Percentiles rank a stretch among this genome's conserved stretches.
phyloP scores from a whole-genome alignment of 2,329 filamentous ascomycete genomes.

The Colletotrichum echinochloae region DNA sequence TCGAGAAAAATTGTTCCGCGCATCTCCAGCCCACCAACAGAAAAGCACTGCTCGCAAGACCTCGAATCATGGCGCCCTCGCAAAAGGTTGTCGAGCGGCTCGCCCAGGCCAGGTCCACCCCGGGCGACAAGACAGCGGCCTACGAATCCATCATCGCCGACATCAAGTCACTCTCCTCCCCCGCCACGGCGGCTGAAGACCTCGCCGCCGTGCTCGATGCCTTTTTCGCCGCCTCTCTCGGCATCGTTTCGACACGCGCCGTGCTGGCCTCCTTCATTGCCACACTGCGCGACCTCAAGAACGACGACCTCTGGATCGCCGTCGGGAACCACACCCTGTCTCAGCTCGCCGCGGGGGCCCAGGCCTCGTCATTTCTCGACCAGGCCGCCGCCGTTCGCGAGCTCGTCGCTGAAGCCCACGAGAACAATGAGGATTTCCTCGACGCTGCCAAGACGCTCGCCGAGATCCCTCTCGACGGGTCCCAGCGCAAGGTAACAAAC shows the following conservation, averaged over 20 bases:
- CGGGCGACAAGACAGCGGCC: slow-evolving; percentile 57
- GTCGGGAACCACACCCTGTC: slow-evolving; percentile 80
- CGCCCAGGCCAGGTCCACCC: slow-evolving; percentile 52
- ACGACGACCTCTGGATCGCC: slow-evolving; percentile 76
- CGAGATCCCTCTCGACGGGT: slow-evolving; percentile 88
- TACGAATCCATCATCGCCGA: slow-evolving; percentile 61
- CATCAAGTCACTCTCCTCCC: slow-evolving; percentile 56
- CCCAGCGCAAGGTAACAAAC: slow-evolving; percentile 85
- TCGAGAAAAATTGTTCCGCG: background rate
- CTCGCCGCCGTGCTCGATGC: slow-evolving; percentile 76
- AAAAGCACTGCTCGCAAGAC: background rate
- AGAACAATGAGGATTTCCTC: slow-evolving; percentile 82
- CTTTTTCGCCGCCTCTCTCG: slow-evolving; percentile 76
- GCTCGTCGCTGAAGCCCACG: slow-evolving; percentile 85
- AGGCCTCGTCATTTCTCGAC: slow-evolving; percentile 78
- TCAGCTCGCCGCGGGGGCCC: slow-evolving; percentile 66
- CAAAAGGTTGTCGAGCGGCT: slow-evolving; percentile 59
- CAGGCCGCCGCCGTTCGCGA: slow-evolving; percentile 84
- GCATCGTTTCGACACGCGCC: slow-evolving; percentile 80
- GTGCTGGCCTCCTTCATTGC: slow-evolving; percentile 76
- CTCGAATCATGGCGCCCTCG: slow-evolving; percentile 51
- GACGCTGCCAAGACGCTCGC: slow-evolving; percentile 82
- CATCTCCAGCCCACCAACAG: background rate
- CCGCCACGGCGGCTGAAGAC: slow-evolving; percentile 61
- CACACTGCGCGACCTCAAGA: slow-evolving; percentile 70